Percentiles rank a stretch among this genome's conserved stretches.
Evolutionary conservation across 1,284 basidiomycete species (phyloP).

Genomic region (Melampsora americana): DNA sequence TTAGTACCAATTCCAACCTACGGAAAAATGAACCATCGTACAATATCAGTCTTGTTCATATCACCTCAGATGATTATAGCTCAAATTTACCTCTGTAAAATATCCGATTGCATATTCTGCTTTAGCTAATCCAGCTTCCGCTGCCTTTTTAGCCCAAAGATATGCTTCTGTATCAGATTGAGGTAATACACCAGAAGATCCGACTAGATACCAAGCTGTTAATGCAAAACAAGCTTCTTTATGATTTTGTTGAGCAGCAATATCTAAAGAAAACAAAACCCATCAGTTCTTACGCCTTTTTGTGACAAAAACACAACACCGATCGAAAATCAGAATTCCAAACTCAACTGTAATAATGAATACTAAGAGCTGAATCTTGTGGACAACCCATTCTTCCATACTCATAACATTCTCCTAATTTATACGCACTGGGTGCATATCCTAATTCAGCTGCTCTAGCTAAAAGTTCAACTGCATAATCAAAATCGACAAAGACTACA

Average conservation of each 20-base stretch:
- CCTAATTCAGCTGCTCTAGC: constrained; percentile 93
- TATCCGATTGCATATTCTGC: constrained; percentile 98
- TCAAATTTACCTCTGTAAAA: constrained; percentile 70
- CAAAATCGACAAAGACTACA: constrained; percentile 90
- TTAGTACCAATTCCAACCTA: constrained; percentile 56
- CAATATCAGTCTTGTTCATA: not conserved
- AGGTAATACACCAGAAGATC: constrained; percentile 91
- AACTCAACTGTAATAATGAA: constrained; percentile 88
- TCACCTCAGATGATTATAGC: not conserved
- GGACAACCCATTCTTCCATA: constrained; percentile 98
- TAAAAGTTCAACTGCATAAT: constrained; percentile 89
- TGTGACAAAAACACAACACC: not conserved
- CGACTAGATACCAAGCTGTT: constrained; percentile 98
- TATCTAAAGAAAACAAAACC: constrained; percentile 62
- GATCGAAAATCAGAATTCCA: constrained; percentile 45
- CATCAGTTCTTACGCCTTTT: not conserved
- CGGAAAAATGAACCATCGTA: not conserved
- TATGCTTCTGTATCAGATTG: constrained; percentile 98
- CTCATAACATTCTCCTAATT: constrained; percentile 96
- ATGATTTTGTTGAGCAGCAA: constrained; percentile 94
- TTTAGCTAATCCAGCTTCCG: constrained; percentile 86
- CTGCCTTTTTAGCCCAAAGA: constrained; percentile 64
- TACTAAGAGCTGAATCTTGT: constrained; percentile 92
- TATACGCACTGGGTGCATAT: constrained; percentile 92
- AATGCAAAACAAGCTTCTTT: constrained; percentile 96